Evolutionary conservation across 1,284 basidiomycete species (phyloP), one percentile per base, ranked within the genome.

Genomic region (Neonothopanus nambi): DNA sequence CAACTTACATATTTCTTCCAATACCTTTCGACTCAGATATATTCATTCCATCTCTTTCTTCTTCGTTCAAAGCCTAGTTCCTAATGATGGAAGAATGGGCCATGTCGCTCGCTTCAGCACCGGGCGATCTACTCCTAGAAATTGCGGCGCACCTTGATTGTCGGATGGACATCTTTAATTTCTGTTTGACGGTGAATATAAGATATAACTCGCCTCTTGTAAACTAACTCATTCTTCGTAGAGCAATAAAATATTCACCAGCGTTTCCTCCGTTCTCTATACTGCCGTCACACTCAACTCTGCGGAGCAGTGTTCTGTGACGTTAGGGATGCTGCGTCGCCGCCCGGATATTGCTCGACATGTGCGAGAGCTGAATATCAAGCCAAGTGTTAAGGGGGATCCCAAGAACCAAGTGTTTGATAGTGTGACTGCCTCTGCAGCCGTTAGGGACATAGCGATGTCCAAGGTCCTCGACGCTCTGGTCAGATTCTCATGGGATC

Each of bases 401-500:
- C 59, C 64, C 26, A 61, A 50, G 35, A 57, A 70, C 42, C 65
- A 62, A 55, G 64, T 62, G 24, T 58, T 60, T 48, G 68, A 75
- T 41, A 72, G 70, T 28, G 66, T 71, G 18, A 52, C 63, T 3
- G 71, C 76, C 8, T 79, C 79, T n/a, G 63, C 67, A n/a, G 75
- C 80, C 3, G 70, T 85, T 26, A 65, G 73, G 12, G 62, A 71
- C 18, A 61, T 72, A 15, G 77, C 76, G 7, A 72, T 75, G 5
- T 78, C 80, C 23, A 70, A 63, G 58, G 66, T 71, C 40, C 67
- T 89, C 39, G 87, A 89, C 51, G 84, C 83, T 18, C 72, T 89
- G 44, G 70, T 74, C 28, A 79, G 72, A 9, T 89, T 89, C 60
- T 68, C 78, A 28, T 89, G 87, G 87, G 82, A 84, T 56, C 84